These are phyloP conservation scores for Xylariaceae sp. DNA, from an alignment of 2,329 filamentous ascomycete species.

Conservation along the genomic window DNA sequence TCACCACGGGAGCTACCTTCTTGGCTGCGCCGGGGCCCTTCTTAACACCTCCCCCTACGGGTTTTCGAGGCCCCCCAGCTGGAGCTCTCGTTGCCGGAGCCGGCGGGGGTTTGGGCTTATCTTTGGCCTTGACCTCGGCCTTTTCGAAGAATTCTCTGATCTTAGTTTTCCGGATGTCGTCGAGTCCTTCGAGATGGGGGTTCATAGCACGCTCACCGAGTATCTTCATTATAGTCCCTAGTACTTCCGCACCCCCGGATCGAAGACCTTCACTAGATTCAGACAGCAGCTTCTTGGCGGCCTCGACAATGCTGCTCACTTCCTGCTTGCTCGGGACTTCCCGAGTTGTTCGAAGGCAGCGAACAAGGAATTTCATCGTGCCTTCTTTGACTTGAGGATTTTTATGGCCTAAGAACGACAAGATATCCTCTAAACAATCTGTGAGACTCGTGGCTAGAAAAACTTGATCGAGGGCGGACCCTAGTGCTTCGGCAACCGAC, in stretches of 20 bases:
- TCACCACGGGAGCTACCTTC: constrained; percentile 52
- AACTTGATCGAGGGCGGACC: constrained; percentile 77
- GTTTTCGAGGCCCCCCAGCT: constrained; percentile 46
- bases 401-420: constrained; percentile 86
- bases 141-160: constrained; percentile 88
- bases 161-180: constrained; percentile 94
- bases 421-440: constrained; percentile 90
- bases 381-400: constrained; percentile 98
- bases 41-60: constrained; percentile 48
- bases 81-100: constrained; percentile 61
- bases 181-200: constrained; percentile 85
- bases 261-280: constrained; percentile 87
- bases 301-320: constrained; percentile 83
- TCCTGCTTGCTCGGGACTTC: constrained; percentile 86
- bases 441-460: constrained; percentile 71
- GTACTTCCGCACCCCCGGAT: constrained; percentile 86
- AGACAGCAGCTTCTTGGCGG: constrained; percentile 84
- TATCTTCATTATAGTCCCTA: constrained; percentile 98
- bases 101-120: constrained; percentile 85
- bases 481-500: constrained; percentile 84
- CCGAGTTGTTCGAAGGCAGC: constrained; percentile 81
- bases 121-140: constrained; percentile 85
- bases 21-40: constrained; percentile 59
- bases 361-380: constrained; percentile 89
- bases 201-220: constrained; percentile 97